Conservation (phyloP, 116 monocot genomes). For the Dioscorea cayenensis region DNA sequence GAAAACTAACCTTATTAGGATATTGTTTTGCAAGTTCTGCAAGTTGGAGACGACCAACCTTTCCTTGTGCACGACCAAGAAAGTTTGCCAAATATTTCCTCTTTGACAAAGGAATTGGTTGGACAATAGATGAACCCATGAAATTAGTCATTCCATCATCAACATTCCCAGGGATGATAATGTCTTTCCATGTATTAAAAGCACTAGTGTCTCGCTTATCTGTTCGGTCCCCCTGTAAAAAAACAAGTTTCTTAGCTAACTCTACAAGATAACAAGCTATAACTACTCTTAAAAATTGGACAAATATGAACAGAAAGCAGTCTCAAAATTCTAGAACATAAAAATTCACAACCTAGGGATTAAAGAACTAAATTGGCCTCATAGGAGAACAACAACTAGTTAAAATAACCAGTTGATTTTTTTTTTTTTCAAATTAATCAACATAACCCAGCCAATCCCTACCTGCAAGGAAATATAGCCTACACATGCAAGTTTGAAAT, state of each 20-base stretch:
- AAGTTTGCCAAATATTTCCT: slow-evolving; percentile 93
- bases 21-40: slow-evolving; percentile 76
- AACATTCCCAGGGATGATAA: slow-evolving; percentile 96
- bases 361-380: too few relatives aligned
- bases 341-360: not conserved
- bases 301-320: too few relatives aligned
- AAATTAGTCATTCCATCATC: slow-evolving; percentile 80
- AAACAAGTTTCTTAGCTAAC: too few relatives aligned
- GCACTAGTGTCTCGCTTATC: slow-evolving; percentile 88
- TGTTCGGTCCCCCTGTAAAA: slow-evolving; percentile 80
- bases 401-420: too few relatives aligned
- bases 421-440: too few relatives aligned
- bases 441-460: too few relatives aligned
- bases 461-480: too few relatives aligned
- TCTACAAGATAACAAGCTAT: too few relatives aligned
- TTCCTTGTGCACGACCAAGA: slow-evolving; percentile 93
- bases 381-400: too few relatives aligned
- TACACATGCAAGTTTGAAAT: too few relatives aligned
- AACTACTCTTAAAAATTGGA: too few relatives aligned
- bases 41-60: slow-evolving; percentile 85
- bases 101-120: slow-evolving; percentile 74
- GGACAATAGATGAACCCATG: slow-evolving; percentile 36
- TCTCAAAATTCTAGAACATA: not conserved
- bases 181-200: slow-evolving; percentile 98
- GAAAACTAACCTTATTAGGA: slow-evolving; percentile 69